Percentiles rank a stretch among this genome's conserved stretches.
phyloP scores from a whole-genome alignment of 352 stramenopile genomes.

The Globisporangium middletonii region DNA sequence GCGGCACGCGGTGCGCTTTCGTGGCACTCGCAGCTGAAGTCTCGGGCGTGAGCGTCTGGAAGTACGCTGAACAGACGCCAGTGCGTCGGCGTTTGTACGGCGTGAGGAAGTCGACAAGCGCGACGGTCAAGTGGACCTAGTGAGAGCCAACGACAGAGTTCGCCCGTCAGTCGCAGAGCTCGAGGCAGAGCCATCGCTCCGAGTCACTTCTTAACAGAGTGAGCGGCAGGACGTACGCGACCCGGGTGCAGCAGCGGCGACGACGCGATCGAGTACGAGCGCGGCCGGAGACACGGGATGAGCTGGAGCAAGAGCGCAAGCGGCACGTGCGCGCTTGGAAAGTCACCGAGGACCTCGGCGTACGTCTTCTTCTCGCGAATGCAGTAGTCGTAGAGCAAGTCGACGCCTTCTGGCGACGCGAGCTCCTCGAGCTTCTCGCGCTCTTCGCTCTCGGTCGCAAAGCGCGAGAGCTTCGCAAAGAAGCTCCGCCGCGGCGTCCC shows the following conservation, averaged over 20 bases:
- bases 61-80: conserved; percentile 84
- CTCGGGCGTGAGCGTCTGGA: conserved; percentile 47
- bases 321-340: conserved; percentile 65
- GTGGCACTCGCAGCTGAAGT: neutral
- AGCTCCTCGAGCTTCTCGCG: conserved; percentile 91
- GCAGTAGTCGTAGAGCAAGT: conserved; percentile 93
- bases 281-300: conserved; percentile 79
- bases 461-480: conserved; percentile 84
- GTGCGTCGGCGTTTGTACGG: conserved; percentile 80
- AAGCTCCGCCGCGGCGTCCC: conserved; percentile 83
- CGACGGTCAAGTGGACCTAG: conserved; percentile 77
- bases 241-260: conserved; percentile 53
- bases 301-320: conserved; percentile 76
- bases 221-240: conserved; percentile 17
- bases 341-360: conserved; percentile 83
- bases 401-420: conserved; percentile 76
- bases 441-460: conserved; percentile 79
- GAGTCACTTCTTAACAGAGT: neutral
- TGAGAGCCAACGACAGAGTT: neutral
- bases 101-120: conserved; percentile 88
- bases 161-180: neutral
- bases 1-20: conserved; percentile 36
- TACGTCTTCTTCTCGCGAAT: conserved; percentile 90
- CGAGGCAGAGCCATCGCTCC: no score
- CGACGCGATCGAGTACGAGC: conserved; percentile 92